Conservation (phyloP, 352 stramenopile species). For the Globisporangium abappressorium region DNA sequence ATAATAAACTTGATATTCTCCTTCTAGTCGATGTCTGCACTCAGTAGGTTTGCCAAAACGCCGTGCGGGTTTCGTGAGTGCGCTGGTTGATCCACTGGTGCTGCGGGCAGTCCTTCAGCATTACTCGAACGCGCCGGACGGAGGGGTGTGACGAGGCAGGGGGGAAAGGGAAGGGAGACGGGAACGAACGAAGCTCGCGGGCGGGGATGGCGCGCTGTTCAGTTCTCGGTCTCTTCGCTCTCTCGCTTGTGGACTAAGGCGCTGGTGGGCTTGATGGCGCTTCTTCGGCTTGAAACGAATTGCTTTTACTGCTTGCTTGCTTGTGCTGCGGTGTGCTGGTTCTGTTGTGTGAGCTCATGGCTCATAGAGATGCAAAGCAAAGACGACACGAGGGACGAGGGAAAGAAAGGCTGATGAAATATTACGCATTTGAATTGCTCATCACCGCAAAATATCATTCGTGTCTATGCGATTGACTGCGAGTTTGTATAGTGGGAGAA, state of each 20-base stretch:
- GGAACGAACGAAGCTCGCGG: too few species aligned
- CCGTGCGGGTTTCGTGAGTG: conserved; percentile 83
- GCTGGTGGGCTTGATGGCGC: not conserved
- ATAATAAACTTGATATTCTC: conserved; percentile 3
- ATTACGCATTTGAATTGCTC: not conserved
- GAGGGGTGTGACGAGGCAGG: not conserved
- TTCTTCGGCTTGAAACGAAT: not conserved
- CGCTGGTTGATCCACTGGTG: conserved; percentile 89
- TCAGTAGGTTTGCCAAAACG: conserved; percentile 67
- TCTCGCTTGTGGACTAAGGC: conserved; percentile 4
- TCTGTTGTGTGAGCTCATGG: conserved; percentile 3
- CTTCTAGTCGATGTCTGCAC: not conserved
- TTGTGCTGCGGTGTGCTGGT: conserved; percentile 1
- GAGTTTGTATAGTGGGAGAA: not conserved
- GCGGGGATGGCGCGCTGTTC: not conserved
- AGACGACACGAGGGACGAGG: not conserved
- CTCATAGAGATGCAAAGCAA: not conserved
- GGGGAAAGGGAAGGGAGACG: not conserved
- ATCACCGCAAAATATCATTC: conserved; percentile 7
- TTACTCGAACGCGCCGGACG: conserved; percentile 19
- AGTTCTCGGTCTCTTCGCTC: not conserved
- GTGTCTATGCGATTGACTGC: not conserved
- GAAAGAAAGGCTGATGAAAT: not conserved
- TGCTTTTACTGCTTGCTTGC: not conserved
- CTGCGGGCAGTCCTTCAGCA: conserved; percentile 89